A percentile compares a stretch with the other conserved stretches of the same genome.
Evolutionary conservation across 495 filamentous ascomycete genomes (phyloP).

Genomic region (Aspergillus affinis): DNA sequence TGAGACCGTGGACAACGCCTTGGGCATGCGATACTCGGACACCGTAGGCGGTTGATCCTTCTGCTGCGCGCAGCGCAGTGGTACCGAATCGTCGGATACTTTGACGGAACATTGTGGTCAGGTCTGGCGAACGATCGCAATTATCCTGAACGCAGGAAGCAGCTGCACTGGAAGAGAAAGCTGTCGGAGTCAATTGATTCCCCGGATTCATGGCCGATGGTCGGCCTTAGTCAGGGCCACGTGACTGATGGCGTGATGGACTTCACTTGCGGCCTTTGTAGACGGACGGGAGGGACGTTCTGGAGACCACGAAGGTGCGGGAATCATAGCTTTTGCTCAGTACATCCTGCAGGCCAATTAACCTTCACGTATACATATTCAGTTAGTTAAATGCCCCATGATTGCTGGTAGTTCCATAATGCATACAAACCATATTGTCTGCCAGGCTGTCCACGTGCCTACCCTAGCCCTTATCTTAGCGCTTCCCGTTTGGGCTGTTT

Average conservation of each 20-base stretch:
- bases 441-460: constrained; percentile 15
- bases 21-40: constrained; percentile 78
- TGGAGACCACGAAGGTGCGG: too few relatives aligned
- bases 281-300: too few relatives aligned
- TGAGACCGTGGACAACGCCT: constrained; percentile 76
- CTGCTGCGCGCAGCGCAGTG: constrained; percentile 52
- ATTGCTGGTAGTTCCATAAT: too few relatives aligned
- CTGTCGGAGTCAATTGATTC: constrained; percentile 8
- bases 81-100: constrained; percentile 56
- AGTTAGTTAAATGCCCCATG: too few relatives aligned
- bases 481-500: constrained; percentile 50
- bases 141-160: constrained; percentile 9
- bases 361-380: too few relatives aligned
- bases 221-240: constrained; percentile 26
- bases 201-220: constrained; percentile 20
- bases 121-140: constrained; percentile 5
- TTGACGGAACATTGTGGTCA: constrained; percentile 54
- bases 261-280: too few relatives aligned
- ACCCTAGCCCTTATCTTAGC: constrained; percentile 37
- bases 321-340: too few relatives aligned
- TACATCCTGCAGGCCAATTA: too few relatives aligned
- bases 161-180: constrained; percentile 9
- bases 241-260: constrained; percentile 30
- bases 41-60: constrained; percentile 57
- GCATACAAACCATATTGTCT: too few relatives aligned